These are phyloP conservation scores for Nicotiana rustica DNA, from an alignment of 305 asterid genomes.

Conservation along the genomic window DNA sequence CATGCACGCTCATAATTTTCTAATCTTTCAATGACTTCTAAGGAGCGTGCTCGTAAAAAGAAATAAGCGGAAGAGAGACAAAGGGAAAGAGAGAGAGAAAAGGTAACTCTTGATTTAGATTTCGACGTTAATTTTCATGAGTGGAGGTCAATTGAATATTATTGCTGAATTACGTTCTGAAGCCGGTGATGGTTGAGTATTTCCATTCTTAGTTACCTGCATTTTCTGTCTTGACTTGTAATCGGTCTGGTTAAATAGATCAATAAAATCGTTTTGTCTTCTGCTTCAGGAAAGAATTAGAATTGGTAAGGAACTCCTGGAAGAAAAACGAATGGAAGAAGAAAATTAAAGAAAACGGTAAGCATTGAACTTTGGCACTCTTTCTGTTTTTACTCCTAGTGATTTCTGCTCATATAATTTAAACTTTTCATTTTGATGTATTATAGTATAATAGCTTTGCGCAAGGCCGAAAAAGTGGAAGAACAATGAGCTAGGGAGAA, in stretches of 20 bases:
- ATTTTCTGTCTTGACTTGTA: not conserved
- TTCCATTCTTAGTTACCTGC: not conserved
- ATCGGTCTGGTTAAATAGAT: slow-evolving; percentile 29
- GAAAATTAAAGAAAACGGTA: slow-evolving; percentile 99
- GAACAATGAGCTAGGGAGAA: too few species aligned
- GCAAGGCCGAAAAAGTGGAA: too few species aligned
- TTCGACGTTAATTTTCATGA: slow-evolving; percentile 24
- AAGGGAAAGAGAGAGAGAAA: slow-evolving; percentile 93
- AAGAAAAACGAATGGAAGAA: slow-evolving; percentile 95
- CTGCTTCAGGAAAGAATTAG: slow-evolving; percentile 89
- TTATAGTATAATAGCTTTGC: too few species aligned
- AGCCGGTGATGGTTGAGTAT: not conserved
- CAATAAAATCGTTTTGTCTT: slow-evolving; percentile 36
- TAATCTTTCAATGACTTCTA: slow-evolving; percentile 36
- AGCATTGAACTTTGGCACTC: slow-evolving; percentile 40
- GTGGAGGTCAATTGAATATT: slow-evolving; percentile 2
- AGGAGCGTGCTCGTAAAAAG: slow-evolving; percentile 98
- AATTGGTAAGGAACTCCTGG: slow-evolving; percentile 86
- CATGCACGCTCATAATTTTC: not conserved
- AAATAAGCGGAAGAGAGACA: slow-evolving; percentile 97
- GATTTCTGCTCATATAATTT: too few species aligned
- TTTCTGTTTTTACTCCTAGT: not conserved
- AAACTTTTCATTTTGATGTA: too few species aligned
- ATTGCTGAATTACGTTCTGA: slow-evolving; percentile 1
- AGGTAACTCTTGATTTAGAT: slow-evolving; percentile 55